Conservation (phyloP, 1,139 yeast genomes). For the Magnusiomyces clavatus region DNA sequence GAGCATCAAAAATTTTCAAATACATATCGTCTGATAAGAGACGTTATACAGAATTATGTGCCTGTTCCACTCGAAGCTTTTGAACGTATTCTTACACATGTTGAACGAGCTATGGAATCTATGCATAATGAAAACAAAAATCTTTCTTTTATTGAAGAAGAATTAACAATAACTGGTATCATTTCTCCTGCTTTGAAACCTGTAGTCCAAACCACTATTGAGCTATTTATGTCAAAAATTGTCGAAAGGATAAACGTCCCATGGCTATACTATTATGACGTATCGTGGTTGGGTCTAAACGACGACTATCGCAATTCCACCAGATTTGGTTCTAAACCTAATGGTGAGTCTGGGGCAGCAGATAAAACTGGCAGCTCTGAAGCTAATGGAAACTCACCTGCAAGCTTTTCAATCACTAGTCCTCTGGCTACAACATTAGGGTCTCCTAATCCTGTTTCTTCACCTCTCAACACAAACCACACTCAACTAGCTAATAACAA, state of each 20-base stretch:
- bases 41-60: slow-evolving; percentile 41
- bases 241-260: slow-evolving; percentile 29
- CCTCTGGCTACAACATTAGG: neutral
- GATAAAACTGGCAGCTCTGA: neutral
- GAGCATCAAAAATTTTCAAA: slow-evolving; percentile 28
- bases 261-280: slow-evolving; percentile 58
- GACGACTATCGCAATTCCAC: slow-evolving; percentile 15
- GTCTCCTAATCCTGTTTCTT: too few species aligned
- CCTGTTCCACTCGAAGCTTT: slow-evolving; percentile 54
- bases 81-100: slow-evolving; percentile 54
- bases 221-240: slow-evolving; percentile 25
- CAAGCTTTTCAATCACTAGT: neutral
- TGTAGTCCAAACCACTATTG: slow-evolving; percentile 32
- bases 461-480: too few species aligned
- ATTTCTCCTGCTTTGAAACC: slow-evolving; percentile 43
- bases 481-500: too few species aligned
- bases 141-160: slow-evolving; percentile 49
- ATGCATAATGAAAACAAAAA: slow-evolving; percentile 11
- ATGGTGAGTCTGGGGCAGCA: neutral
- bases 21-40: slow-evolving; percentile 26
- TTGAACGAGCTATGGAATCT: slow-evolving; percentile 36
- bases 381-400: neutral
- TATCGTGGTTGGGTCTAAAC: slow-evolving; percentile 58
- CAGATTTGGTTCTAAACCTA: neutral
- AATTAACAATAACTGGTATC: slow-evolving; percentile 55